phyloP scores from a whole-genome alignment of 768 basidiomycete species.

The Lactarius hengduanensis region DNA sequence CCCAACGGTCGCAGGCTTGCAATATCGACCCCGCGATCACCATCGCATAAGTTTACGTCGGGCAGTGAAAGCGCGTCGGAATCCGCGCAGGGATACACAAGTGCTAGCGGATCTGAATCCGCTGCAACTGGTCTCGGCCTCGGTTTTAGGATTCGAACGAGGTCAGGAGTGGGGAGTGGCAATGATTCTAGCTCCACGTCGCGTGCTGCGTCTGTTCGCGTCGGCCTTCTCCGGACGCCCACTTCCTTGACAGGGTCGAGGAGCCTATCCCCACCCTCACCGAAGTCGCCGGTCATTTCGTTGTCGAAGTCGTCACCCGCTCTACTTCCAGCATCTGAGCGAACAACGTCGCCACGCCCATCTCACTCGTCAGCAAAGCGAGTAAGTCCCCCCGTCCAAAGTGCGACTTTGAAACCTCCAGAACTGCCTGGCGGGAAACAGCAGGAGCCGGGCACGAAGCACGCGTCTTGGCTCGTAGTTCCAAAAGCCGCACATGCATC shows the following conservation, averaged over 20 bases:
- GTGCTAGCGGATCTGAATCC: slow-evolving; percentile 24
- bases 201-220: slow-evolving; percentile 18
- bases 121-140: slow-evolving; percentile 25
- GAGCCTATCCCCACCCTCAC: slow-evolving; percentile 9
- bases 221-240: slow-evolving; percentile 23
- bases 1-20: slow-evolving; percentile 18
- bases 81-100: slow-evolving; percentile 21
- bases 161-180: slow-evolving; percentile 6
- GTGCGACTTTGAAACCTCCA: slow-evolving; percentile 1
- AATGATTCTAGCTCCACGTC: slow-evolving; percentile 5
- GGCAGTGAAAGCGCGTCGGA: slow-evolving; percentile 27
- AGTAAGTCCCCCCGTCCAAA: slow-evolving; percentile 18
- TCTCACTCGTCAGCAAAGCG: slow-evolving; percentile 17
- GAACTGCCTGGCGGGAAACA: slow-evolving; percentile 4
- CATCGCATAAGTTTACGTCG: slow-evolving; percentile 16
- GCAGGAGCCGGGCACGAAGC: slow-evolving; percentile 17
- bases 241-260: slow-evolving; percentile 11
- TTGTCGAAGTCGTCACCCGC: slow-evolving; percentile 11
- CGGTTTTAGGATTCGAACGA: slow-evolving; percentile 24
- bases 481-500: slow-evolving; percentile 10
- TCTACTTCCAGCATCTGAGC: slow-evolving; percentile 14
- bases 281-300: slow-evolving; percentile 9
- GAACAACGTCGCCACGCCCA: slow-evolving; percentile 1
- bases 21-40: slow-evolving; percentile 18
- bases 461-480: slow-evolving; percentile 25